These are phyloP conservation scores for Hypholoma sublateritium DNA, from an alignment of 768 basidiomycete genomes.

Conservation along the genomic window DNA sequence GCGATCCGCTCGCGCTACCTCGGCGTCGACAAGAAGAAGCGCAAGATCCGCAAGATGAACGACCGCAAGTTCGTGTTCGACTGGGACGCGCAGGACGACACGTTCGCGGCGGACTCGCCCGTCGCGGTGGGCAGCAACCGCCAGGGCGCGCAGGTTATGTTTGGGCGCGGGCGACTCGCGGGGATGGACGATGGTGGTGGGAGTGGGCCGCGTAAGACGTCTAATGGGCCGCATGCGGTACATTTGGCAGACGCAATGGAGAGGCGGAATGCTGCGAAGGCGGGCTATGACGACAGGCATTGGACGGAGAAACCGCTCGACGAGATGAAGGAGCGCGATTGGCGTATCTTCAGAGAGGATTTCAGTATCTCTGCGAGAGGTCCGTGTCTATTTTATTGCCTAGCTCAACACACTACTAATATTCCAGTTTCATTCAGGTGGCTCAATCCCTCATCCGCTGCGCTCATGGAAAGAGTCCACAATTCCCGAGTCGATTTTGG, in stretches of 20 bases:
- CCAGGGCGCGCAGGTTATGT: slow-evolving; percentile 87
- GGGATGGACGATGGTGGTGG: slow-evolving; percentile 83
- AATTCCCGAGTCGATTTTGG: slow-evolving; percentile 78
- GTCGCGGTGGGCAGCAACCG: slow-evolving; percentile 66
- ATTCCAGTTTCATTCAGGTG: slow-evolving; percentile 49
- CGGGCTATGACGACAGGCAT: slow-evolving; percentile 89
- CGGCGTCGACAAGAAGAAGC: slow-evolving; percentile 92
- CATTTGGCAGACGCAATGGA: slow-evolving; percentile 84
- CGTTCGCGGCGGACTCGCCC: slow-evolving; percentile 77
- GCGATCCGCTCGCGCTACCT: slow-evolving; percentile 93
- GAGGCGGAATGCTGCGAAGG: slow-evolving; percentile 75
- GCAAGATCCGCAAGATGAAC: slow-evolving; percentile 91
- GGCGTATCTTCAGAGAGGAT: slow-evolving; percentile 99
- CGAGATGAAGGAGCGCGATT: slow-evolving; percentile 97
- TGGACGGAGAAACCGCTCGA: slow-evolving; percentile 93
- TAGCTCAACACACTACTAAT: slow-evolving; percentile 2
- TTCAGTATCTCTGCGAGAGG: slow-evolving; percentile 95
- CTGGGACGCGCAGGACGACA: slow-evolving; percentile 97
- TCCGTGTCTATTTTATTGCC: slow-evolving; percentile 27
- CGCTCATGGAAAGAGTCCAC: slow-evolving; percentile 89
- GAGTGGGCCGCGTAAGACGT: slow-evolving; percentile 35
- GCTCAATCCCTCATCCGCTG: slow-evolving; percentile 89
- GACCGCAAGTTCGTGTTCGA: slow-evolving; percentile 99
- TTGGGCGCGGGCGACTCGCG: slow-evolving; percentile 79
- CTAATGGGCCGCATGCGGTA: slow-evolving; percentile 23